phyloP scores from a whole-genome alignment of 2,329 filamentous ascomycete species.

The Byssoonygena ceratinophila region DNA sequence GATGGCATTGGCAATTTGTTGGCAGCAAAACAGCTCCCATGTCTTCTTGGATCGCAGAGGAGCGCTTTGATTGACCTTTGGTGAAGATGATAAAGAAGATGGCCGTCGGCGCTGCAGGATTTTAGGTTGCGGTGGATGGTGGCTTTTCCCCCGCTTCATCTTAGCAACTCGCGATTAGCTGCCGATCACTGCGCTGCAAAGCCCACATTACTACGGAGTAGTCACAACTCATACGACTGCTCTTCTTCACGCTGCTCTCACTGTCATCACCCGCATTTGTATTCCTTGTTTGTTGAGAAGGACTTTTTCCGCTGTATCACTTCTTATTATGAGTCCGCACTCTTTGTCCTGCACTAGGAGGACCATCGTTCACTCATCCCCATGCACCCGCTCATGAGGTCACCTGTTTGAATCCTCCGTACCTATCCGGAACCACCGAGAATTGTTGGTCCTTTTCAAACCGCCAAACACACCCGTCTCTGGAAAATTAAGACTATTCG shows the following conservation, averaged over 20 bases:
- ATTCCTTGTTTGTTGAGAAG: background rate
- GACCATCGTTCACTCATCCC: background rate
- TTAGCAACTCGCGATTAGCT: background rate
- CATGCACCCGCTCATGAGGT: slow-evolving; percentile 3
- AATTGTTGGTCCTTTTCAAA: background rate
- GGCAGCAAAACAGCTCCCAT: background rate
- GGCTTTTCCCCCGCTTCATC: background rate
- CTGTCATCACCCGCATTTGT: background rate
- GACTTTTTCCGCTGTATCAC: background rate
- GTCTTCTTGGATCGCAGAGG: background rate
- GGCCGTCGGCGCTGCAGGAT: too few relatives aligned
- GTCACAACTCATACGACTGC: too few relatives aligned
- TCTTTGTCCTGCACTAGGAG: background rate
- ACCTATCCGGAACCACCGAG: background rate
- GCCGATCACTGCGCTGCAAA: background rate
- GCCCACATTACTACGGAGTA: background rate
- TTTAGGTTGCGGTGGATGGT: background rate
- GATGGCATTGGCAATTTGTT: background rate
- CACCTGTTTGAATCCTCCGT: background rate
- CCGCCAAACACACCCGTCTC: background rate
- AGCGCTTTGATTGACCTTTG: too few relatives aligned
- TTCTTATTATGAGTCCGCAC: slow-evolving; percentile 5
- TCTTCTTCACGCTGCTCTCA: background rate
- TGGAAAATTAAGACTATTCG: too few relatives aligned
- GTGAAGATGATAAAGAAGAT: too few relatives aligned